A percentile compares a stretch with the other conserved stretches of the same genome.
phyloP scores from a whole-genome alignment of 192 early-diverging fungal species.

The Geranomyces michiganensis region DNA sequence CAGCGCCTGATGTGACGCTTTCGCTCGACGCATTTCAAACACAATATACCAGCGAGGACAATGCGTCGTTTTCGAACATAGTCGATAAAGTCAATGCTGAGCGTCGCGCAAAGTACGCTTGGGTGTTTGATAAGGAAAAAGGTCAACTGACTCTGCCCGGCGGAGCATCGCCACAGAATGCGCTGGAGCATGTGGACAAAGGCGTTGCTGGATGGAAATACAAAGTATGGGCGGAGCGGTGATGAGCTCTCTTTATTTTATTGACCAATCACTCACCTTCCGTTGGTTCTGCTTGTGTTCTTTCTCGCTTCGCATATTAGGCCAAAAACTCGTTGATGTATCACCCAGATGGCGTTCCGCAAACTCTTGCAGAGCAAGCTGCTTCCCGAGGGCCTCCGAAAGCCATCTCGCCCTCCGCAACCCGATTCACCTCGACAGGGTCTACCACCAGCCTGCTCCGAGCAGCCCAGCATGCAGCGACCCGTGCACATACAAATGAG shows the following conservation, averaged over 20 bases:
- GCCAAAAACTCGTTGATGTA: conserved; percentile 80
- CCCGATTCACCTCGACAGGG: conserved; percentile 55
- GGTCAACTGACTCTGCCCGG: conserved; percentile 35
- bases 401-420: conserved; percentile 65
- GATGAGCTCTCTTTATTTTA: too few relatives aligned
- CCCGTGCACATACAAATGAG: conserved; percentile 41
- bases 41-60: conserved; percentile 79
- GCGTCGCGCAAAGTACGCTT: conserved; percentile 60
- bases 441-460: conserved; percentile 24
- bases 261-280: not conserved
- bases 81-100: conserved; percentile 64
- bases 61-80: conserved; percentile 73
- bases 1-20: conserved; percentile 46
- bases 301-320: conserved; percentile 21
- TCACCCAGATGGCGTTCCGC: conserved; percentile 57
- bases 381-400: conserved; percentile 57
- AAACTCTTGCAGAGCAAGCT: conserved; percentile 41
- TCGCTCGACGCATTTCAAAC: conserved; percentile 74
- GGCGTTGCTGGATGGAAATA: conserved; percentile 37
- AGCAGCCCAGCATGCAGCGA: conserved; percentile 18
- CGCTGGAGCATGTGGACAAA: conserved; percentile 14
- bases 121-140: conserved; percentile 68
- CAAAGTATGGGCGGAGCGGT: conserved; percentile 24
- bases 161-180: not conserved
- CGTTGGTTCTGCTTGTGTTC: not conserved